A percentile compares a stretch with the other conserved stretches of the same genome.
phyloP scores from a whole-genome alignment of 1,284 basidiomycete genomes.

The Ustilago sp. region DNA sequence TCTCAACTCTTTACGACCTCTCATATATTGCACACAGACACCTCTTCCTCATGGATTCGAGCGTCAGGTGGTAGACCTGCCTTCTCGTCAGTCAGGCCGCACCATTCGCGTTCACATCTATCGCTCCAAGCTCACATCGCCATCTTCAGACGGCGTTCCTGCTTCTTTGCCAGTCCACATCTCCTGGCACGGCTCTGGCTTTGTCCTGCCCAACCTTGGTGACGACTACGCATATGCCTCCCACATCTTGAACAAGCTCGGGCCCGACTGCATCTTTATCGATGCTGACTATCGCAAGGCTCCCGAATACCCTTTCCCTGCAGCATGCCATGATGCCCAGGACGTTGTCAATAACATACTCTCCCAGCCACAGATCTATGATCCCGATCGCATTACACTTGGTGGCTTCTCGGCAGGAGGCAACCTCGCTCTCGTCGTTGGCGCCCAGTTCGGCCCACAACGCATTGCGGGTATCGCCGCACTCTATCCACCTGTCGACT shows the following conservation, averaged over 20 bases:
- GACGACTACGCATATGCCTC: conserved; percentile 36
- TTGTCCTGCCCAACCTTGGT: conserved; percentile 47
- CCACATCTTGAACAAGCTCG: conserved; percentile 21
- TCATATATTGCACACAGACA: conserved; percentile 12
- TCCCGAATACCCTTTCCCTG: conserved; percentile 63
- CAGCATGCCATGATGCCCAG: conserved; percentile 47
- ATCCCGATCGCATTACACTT: conserved; percentile 45
- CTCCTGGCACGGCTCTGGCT: conserved; percentile 47
- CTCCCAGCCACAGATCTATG: conserved; percentile 41
- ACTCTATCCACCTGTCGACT: conserved; percentile 54
- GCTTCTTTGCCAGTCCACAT: conserved; percentile 44
- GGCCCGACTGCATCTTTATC: conserved; percentile 41
- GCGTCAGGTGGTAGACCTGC: conserved; percentile 34
- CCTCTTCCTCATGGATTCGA: conserved; percentile 26
- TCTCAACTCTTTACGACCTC: conserved; percentile 18
- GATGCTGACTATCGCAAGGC: conserved; percentile 66
- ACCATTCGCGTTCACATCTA: conserved; percentile 51
- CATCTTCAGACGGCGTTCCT: conserved; percentile 13
- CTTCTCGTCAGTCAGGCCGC: conserved; percentile 50
- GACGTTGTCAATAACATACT: conserved; percentile 50
- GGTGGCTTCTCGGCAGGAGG: conserved; percentile 64
- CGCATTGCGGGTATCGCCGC: conserved; percentile 48
- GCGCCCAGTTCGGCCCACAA: conserved; percentile 39
- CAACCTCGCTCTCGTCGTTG: conserved; percentile 56
- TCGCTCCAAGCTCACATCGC: conserved; percentile 29